A percentile compares a stretch with the other conserved stretches of the same genome.
Conservation (phyloP, 2,329 filamentous ascomycete genomes). For the Xenoacremonium recifei region DNA sequence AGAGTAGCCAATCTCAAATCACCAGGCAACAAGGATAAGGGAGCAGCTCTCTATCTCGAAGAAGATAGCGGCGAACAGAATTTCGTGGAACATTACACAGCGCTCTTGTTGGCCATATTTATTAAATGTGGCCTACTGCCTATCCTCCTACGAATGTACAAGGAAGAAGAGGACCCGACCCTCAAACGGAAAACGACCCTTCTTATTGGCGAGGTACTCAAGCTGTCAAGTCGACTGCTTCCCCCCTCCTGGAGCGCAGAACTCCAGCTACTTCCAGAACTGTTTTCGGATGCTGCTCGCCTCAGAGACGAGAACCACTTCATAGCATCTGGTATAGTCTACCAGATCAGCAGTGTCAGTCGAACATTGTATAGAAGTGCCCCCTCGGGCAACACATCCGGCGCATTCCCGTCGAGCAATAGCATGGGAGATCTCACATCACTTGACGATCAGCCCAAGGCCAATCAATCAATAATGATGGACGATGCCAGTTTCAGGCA, state of each 20-base stretch:
- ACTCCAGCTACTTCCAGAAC: constrained; percentile 82
- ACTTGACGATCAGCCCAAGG: constrained; percentile 58
- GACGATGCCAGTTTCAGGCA: constrained; percentile 65
- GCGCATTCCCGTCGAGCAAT: constrained; percentile 40
- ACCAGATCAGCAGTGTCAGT: constrained; percentile 97
- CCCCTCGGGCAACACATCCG: constrained; percentile 42
- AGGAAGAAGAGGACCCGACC: constrained; percentile 64
- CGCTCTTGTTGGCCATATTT: constrained; percentile 80
- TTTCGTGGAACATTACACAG: constrained; percentile 91
- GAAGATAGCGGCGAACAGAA: constrained; percentile 74
- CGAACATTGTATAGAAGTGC: constrained; percentile 83
- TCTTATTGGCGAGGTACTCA: constrained; percentile 86
- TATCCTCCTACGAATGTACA: constrained; percentile 61
- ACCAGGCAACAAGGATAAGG: constrained; percentile 47
- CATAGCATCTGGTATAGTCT: constrained; percentile 84
- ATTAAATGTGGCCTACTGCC: constrained; percentile 75
- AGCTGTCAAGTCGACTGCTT: constrained; percentile 81
- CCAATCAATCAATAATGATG: constrained; percentile 43
- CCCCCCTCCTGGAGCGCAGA: constrained; percentile 79
- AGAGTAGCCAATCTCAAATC: constrained; percentile 82
- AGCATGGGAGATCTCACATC: constrained; percentile 47
- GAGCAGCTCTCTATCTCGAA: constrained; percentile 54
- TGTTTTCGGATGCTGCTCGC: constrained; percentile 74
- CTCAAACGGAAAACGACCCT: constrained; percentile 87
- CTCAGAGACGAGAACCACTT: constrained; percentile 73